Conservation (phyloP, 352 stramenopile genomes). For the Pythium oligandrum region DNA sequence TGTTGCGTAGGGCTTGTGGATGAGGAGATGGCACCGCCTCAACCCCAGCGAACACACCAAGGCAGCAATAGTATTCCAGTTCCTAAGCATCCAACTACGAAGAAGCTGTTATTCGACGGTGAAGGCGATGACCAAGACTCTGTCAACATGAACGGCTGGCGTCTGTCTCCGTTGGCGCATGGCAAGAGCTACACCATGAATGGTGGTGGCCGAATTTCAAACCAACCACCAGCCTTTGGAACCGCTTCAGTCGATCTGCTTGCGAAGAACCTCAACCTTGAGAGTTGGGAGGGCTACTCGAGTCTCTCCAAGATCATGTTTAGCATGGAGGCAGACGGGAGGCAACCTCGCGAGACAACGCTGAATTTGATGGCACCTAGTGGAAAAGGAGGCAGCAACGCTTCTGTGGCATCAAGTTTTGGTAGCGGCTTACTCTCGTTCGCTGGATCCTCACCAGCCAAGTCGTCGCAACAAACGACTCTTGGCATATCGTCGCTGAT, state of each 20-base stretch:
- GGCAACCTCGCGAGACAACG: constrained; percentile 2
- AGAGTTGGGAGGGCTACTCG: constrained; percentile 70
- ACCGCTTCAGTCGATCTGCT: constrained; percentile 24
- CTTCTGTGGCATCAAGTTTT: no score
- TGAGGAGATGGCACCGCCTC: no score
- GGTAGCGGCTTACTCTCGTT: no score
- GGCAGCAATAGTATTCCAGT: no score
- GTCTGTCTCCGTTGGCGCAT: no score
- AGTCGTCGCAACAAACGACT: constrained; percentile 7
- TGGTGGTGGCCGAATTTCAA: not conserved
- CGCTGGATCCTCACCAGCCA: no score
- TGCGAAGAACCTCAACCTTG: constrained; percentile 39
- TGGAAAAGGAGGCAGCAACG: constrained; percentile 4
- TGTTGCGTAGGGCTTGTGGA: not conserved
- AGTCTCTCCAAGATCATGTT: constrained; percentile 68
- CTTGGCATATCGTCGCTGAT: constrained; percentile 53
- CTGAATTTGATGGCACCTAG: not conserved
- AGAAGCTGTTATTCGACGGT: no score
- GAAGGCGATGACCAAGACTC: no score
- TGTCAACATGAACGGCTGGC: no score
- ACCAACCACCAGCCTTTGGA: constrained; percentile 10
- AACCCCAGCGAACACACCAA: no score
- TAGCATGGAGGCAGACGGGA: constrained; percentile 27
- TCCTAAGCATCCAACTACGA: no score
- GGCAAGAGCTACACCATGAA: no score